Percentiles rank a stretch among this genome's conserved stretches.
Evolutionary conservation across 176 grass and related monocot species (phyloP).

Genomic region (Oropetium thomaeum): DNA sequence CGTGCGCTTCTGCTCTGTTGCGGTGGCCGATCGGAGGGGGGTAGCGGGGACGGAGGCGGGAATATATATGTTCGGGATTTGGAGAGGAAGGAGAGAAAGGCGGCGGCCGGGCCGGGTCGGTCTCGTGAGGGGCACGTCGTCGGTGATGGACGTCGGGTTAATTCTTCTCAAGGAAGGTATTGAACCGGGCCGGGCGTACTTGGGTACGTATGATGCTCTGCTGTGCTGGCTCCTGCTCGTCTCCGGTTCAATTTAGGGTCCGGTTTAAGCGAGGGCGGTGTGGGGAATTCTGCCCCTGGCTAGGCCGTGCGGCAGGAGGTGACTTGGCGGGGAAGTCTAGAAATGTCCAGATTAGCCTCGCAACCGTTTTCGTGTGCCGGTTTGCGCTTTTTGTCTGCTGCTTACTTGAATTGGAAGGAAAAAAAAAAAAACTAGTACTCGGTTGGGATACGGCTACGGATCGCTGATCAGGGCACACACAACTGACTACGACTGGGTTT

Average conservation of each 20-base stretch:
- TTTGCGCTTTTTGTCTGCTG: not conserved
- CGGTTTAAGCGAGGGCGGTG: not conserved
- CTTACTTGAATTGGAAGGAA: slow-evolving; percentile 35
- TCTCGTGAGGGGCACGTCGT: slow-evolving; percentile 36
- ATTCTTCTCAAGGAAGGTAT: not conserved
- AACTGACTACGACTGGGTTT: no score
- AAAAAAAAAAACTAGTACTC: no score
- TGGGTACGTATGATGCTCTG: no score
- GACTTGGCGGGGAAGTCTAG: slow-evolving; percentile 48
- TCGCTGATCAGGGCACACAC: not conserved
- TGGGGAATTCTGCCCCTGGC: not conserved
- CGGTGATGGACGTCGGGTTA: slow-evolving; percentile 18
- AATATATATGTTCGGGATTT: slow-evolving; percentile 35
- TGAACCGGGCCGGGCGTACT: no score
- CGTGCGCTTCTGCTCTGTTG: not conserved
- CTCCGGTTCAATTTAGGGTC: not conserved
- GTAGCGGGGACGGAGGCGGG: not conserved
- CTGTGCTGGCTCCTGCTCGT: not conserved
- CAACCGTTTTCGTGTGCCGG: not conserved
- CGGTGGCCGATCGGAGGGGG: not conserved
- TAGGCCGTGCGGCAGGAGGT: not conserved
- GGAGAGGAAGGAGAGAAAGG: not conserved
- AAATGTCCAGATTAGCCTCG: slow-evolving; percentile 16
- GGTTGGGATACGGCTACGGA: no score
- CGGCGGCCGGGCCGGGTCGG: not conserved